Base-by-base conservation (phyloP, 1,284 basidiomycete species). In the Leccinum griseonigrum region DNA sequence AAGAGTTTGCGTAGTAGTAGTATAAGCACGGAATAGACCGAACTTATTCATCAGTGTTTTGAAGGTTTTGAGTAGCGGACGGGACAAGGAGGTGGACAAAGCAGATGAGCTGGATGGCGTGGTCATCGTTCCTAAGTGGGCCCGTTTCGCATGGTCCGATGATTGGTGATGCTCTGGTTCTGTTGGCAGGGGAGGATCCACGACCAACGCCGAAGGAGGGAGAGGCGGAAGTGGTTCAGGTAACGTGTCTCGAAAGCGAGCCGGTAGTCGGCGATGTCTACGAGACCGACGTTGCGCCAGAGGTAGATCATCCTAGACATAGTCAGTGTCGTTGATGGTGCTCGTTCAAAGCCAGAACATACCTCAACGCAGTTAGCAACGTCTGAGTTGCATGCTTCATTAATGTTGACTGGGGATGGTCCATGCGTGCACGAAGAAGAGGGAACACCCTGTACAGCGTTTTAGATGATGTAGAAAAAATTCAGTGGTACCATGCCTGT, bases 361-460 rank as follows among this genome's bases (percentile, higher is more conserved):
- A 48, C 46, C 46, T 48, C 46, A 4, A 46, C 5, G 18, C 1
- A 22, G 6, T 22, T 13, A 22, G 46, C 46, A 48, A 22, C 46
- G 22, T 48, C 22, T 0, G 36, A 38, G 36, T 0, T 16, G 46
- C 22, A 0, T 13, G 18, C 10, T 48, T 48, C 46, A 22, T 48
- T 0, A 22, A 0, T 22, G 0, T 48, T 0, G 18, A 18, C 22
- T 7, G 18, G 22, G 0, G 18, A 48, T 22, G n/a, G 46, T 13
- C 13, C 18, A 48, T 48, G 46, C 22, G n/a, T 22, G 11, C 46
- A 13, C 0, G 46, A 48, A 48, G 22, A 48, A 22, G 18, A 22
- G 46, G 46, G 0, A 0, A 48, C 46, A 5, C 22, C 22, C 46
- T 48, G 18, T 18, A 48, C n/a, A 48, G 6, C 0, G 0, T 48